A percentile compares a stretch with the other conserved stretches of the same genome.
Evolutionary conservation across 352 stramenopile genomes (phyloP).

Genomic region (Globisporangium middletonii): DNA sequence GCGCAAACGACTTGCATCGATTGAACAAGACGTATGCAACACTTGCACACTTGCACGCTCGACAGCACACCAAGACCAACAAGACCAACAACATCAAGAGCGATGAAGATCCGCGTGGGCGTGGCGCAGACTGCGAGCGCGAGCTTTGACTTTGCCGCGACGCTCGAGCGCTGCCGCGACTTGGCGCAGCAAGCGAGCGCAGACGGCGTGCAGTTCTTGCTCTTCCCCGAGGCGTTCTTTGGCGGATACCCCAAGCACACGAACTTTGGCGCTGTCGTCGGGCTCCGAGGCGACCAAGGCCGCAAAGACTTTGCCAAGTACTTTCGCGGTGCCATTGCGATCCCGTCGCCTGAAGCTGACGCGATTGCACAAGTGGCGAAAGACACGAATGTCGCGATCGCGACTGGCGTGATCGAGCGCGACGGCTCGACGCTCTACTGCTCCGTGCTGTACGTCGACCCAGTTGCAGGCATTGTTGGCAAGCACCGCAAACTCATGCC

Average conservation of each 20-base stretch:
- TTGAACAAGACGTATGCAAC: no score
- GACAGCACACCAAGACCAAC: neutral
- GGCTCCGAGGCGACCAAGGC: conserved; percentile 12
- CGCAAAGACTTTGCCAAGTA: conserved; percentile 19
- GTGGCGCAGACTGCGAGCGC: conserved; percentile 20
- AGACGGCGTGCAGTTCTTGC: conserved; percentile 15
- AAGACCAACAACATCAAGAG: neutral
- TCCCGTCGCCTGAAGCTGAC: conserved; percentile 16
- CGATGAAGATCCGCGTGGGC: conserved; percentile 14
- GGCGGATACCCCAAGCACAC: conserved; percentile 22
- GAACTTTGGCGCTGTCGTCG: conserved; percentile 17
- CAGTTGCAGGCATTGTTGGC: conserved; percentile 16
- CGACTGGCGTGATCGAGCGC: conserved; percentile 18
- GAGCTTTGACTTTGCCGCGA: conserved; percentile 18
- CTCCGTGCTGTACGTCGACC: conserved; percentile 18
- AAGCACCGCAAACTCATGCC: conserved; percentile 25
- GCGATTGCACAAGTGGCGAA: conserved; percentile 14
- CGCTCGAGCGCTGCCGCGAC: conserved; percentile 16
- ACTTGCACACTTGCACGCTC: neutral
- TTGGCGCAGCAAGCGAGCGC: conserved; percentile 9
- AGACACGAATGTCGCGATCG: conserved; percentile 9
- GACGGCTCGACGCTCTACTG: conserved; percentile 20
- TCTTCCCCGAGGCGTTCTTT: conserved; percentile 24
- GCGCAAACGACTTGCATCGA: neutral
- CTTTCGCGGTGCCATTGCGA: conserved; percentile 11